Percentiles rank a stretch among this genome's conserved stretches.
Evolutionary conservation across 441 rosid genomes (phyloP).

Genomic region (Erodium trifolium): DNA sequence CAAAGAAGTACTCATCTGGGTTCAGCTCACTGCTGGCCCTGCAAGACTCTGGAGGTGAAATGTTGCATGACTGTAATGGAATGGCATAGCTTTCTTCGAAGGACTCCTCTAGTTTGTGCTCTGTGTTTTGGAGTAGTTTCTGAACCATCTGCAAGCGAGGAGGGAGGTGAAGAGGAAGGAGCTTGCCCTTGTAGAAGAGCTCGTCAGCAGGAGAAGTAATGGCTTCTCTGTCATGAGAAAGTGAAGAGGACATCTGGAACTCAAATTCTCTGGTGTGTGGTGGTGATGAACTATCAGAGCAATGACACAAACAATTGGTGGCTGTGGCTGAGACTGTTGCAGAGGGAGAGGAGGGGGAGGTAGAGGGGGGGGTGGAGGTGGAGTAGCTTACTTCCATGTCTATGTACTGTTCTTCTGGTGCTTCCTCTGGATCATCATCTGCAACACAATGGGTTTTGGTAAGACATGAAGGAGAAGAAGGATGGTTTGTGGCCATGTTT

Average conservation of each 20-base stretch:
- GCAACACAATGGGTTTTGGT: neutral
- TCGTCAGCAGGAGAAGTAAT: constrained; percentile 66
- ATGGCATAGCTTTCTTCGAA: too few relatives aligned
- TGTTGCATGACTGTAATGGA: too few relatives aligned
- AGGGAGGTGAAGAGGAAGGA: constrained; percentile 70
- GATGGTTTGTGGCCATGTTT: constrained; percentile 16
- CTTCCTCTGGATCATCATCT: constrained; percentile 17
- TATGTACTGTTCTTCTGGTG: constrained; percentile 51
- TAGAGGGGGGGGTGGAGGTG: too few relatives aligned
- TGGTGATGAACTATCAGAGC: constrained; percentile 16
- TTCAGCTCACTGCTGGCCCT: constrained; percentile 49
- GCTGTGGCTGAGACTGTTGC: too few relatives aligned
- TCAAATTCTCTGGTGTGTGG: constrained; percentile 61
- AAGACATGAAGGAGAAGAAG: constrained; percentile 8
- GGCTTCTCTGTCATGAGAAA: constrained; percentile 21
- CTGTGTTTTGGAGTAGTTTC: constrained; percentile 27
- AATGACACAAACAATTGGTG: too few relatives aligned
- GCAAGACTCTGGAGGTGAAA: constrained; percentile 31
- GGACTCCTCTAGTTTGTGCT: constrained; percentile 4
- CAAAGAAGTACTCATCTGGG: constrained; percentile 47
- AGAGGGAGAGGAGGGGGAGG: too few relatives aligned
- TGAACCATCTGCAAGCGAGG: too few relatives aligned
- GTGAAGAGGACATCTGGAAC: constrained; percentile 32
- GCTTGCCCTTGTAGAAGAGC: constrained; percentile 85
- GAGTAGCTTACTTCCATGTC: constrained; percentile 41